Percentiles rank a stretch among this genome's conserved stretches.
Conservation (phyloP, 495 filamentous ascomycete genomes). For the Mycothermus thermophilus region DNA sequence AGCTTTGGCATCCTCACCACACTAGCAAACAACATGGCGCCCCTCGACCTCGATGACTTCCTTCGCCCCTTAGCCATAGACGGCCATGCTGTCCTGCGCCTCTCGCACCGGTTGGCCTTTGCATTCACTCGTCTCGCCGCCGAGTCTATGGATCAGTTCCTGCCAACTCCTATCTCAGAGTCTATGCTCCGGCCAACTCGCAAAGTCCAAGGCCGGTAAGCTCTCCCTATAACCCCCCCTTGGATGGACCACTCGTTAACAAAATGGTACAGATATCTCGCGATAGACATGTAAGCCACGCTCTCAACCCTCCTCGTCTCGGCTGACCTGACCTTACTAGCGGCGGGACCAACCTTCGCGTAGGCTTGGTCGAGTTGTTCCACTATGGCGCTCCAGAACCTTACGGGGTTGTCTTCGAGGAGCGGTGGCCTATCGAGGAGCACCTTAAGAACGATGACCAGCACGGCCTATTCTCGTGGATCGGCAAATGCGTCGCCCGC, state of each 20-base stretch:
- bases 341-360: conserved; percentile 67
- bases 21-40: too few relatives aligned
- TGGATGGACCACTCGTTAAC: neutral
- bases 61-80: conserved; percentile 32
- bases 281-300: conserved; percentile 53
- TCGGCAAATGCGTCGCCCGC: conserved; percentile 60
- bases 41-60: conserved; percentile 25
- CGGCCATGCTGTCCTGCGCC: conserved; percentile 34
- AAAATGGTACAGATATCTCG: conserved; percentile 41
- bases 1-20: too few relatives aligned
- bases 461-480: conserved; percentile 65
- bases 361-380: conserved; percentile 61
- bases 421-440: conserved; percentile 65
- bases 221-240: neutral
- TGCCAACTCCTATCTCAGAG: conserved; percentile 65
- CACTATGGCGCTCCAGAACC: conserved; percentile 23
- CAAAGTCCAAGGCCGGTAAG: conserved; percentile 45
- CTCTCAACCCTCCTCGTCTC: conserved; percentile 4
- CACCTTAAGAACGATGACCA: conserved; percentile 65
- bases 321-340: conserved; percentile 14
- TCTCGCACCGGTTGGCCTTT: conserved; percentile 47
- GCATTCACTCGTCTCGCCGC: conserved; percentile 52
- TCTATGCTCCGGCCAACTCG: conserved; percentile 41
- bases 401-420: conserved; percentile 32
- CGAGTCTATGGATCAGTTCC: conserved; percentile 55